Evolutionary conservation across 2,329 filamentous ascomycete species (phyloP), one percentile per base, ranked within the genome.

Genomic region (Ceratocystis ficicola): DNA sequence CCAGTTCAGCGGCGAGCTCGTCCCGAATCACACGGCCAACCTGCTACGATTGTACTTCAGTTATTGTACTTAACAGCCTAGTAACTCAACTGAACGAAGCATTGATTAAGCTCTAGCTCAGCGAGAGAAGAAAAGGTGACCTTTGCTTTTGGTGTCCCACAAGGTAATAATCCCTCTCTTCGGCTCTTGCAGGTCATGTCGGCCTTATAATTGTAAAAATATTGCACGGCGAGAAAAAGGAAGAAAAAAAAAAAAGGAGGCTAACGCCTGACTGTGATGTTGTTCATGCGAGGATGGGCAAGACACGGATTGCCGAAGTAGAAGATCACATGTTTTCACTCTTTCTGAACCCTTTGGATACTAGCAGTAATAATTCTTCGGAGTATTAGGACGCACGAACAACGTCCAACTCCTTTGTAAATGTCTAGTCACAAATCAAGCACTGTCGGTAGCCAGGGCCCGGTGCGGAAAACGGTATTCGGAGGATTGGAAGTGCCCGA

Each of bases 381-480:
- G 52, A 59, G 17, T 59, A 59, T 59, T 59, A 59, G 28, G 7
- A n/a, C 25, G 25, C 52, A 59, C 25, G 36, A 32, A 32, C 52
- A 59, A 32, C 30, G 5, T 17, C 25, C 52, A 17, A 32, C 52
- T 59, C 52, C 52, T 59, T 59, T 59, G 10, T 25, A 20, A 59
- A 59, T 59, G 52, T 28, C 32, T 59, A 5, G 12, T 36, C n/a
- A 5, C 4, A 50, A 50, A 50, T 50, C 5, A 50, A 22, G 22
- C 5, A n/a, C 15, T 50, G 6, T 32, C 25, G n/a, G 25, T 52
- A 10, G 20, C 20, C 7, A 7, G 15, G 28, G 3, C 7, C 20
- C 22, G 15, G 28, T 10, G 15, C 10, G 28, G 28, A 32, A 59
- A n/a, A 32, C 52, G 52, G 52, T 20, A 57, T 57, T 59, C 52